Base-by-base conservation (phyloP, 2,329 filamentous ascomycete species). In the Pseudocercospora crystallina region DNA sequence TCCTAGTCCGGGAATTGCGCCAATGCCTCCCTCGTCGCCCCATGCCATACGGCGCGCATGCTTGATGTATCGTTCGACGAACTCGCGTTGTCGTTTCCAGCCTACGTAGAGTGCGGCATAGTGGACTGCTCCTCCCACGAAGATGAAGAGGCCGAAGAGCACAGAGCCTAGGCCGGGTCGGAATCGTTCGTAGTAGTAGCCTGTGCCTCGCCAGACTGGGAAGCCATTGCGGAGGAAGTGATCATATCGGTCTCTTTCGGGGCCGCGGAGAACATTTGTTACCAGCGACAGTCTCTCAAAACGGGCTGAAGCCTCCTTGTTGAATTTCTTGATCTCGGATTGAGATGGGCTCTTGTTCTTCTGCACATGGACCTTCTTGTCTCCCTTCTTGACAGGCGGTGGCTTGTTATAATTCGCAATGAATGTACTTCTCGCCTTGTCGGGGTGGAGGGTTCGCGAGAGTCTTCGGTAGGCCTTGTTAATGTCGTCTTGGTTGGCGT, bases 171-270 rank as follows among this genome's bases (percentile, higher is more conserved):
- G 77, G 8, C 94, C 94, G 1, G 94, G 94, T 14, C 94, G 83
- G 80, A 92, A 96, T 51, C 94, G 85, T 64, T 84, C 85, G 77
- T 99, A 99, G 80, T 97, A 99, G 80, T 99, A 99, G 56, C 94
- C 92, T 38, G 92, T 96, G 51, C 94, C 94, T 76, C 92, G 91
- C 94, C 94, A 99, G 49, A 83, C 83, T 30, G 94, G 94, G 76
- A 99, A 99, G 55, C 94, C 94, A 72, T 97, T 90, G 69, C 77
- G 75, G 54, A 97, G 74, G 76, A 97, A 99, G 71, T 96, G 87
- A 70, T 99, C 92, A 73, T 99, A 99, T 57, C 94, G 87, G 61
- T 89, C 87, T 57, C 94, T 83, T 47, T 82, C 81, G 2, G 87
- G 77, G 1, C 92, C 90, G 62, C 88, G 85, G 45, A 99, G 84